A percentile compares a stretch with the other conserved stretches of the same genome.
Evolutionary conservation across 176 grass and related monocot genomes (phyloP).

Genomic region (Aegilops tauschii): DNA sequence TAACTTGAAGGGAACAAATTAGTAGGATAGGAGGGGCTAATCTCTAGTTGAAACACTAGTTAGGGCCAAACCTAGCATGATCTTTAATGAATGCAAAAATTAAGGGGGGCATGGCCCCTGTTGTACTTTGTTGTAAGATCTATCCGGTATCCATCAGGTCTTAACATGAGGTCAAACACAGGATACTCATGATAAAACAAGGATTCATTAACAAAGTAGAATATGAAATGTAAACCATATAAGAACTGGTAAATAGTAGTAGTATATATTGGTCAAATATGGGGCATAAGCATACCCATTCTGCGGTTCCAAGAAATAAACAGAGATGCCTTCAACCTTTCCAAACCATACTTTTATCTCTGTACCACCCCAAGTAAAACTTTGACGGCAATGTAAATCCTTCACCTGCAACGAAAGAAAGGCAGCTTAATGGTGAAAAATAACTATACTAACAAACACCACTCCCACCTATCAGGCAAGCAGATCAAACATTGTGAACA

Average conservation of each 20-base stretch:
- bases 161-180: background rate
- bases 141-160: background rate
- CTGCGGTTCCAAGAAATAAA: constrained; percentile 96
- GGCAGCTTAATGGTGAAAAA: background rate
- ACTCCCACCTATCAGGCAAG: constrained; percentile 1
- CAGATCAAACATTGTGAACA: background rate
- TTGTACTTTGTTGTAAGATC: background rate
- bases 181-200: constrained; percentile 3
- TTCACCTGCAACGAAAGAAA: constrained; percentile 63
- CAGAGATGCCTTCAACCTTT: constrained; percentile 81
- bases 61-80: too few species aligned
- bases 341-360: constrained; percentile 98
- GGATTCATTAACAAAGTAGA: background rate
- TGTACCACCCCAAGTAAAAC: constrained; percentile 60
- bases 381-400: constrained; percentile 67
- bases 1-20: too few species aligned
- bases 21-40: too few species aligned
- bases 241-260: background rate
- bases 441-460: background rate
- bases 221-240: background rate
- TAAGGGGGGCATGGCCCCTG: too few species aligned
- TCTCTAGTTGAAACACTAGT: too few species aligned
- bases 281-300: constrained; percentile 62
- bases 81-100: too few species aligned
- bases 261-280: background rate